phyloP scores from a whole-genome alignment of 139 green algal genomes.

The Limnomonas spitsbergensis region DNA sequence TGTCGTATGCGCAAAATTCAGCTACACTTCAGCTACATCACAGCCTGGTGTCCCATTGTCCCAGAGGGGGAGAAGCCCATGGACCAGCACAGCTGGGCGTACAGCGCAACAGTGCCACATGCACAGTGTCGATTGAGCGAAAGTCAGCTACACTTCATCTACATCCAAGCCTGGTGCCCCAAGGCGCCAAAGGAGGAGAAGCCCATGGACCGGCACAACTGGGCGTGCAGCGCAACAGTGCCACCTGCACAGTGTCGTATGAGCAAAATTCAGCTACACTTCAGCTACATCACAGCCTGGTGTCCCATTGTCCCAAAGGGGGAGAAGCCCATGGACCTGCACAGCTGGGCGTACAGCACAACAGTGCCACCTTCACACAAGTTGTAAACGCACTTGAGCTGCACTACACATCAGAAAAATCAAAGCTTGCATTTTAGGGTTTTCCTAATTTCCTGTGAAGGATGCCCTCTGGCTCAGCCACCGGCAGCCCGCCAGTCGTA shows the following conservation, averaged over 20 bases:
- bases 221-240: constrained; percentile 71
- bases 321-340: constrained; percentile 39
- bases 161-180: constrained; percentile 38
- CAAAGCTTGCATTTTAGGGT: too few species aligned
- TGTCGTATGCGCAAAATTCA: background rate
- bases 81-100: constrained; percentile 57
- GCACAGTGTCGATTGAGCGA: background rate
- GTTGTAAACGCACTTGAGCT: background rate
- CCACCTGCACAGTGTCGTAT: constrained; percentile 45
- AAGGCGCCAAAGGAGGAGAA: constrained; percentile 33
- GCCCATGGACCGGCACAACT: constrained; percentile 53
- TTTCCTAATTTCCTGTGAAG: too few species aligned
- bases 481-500: too few species aligned
- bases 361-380: constrained; percentile 61
- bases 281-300: too few species aligned
- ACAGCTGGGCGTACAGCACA: constrained; percentile 71
- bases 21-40: too few species aligned
- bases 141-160: background rate
- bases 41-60: constrained; percentile 31
- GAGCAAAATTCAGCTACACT: background rate
- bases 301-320: constrained; percentile 40
- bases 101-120: constrained; percentile 76
- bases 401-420: too few species aligned
- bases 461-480: too few species aligned
- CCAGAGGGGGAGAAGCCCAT: constrained; percentile 39